Evolutionary conservation across 2,329 filamentous ascomycete genomes (phyloP), one percentile per base, ranked within the genome.

Genomic region (Nemania diffusa): DNA sequence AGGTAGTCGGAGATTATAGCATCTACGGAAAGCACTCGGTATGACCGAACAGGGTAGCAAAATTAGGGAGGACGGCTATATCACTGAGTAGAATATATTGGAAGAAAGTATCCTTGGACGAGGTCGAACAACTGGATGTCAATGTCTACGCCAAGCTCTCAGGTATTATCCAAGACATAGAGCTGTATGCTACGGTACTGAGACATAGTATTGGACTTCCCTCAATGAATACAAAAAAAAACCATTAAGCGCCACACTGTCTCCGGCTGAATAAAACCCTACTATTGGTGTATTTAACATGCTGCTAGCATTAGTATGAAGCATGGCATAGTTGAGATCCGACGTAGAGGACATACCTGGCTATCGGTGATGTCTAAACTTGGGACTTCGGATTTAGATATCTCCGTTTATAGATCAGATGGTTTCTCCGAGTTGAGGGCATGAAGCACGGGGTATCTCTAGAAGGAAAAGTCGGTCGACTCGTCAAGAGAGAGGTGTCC

Each of bases 391-490:
- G 15, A 13, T 24, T 26, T 22, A 9, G 13, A 0, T 9, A 56
- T 26, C 22, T 22, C 20, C 4, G 22, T n/a, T 7, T 48, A 22
- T 22, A 55, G 7, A 42, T 56, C 34, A 55, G 51, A n/a, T 26
- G 8, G 24, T n/a, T 29, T 55, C 22, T 9, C 37, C 29, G 20
- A 3, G 34, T 27, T 22, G 6, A 50, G 8, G 17, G 20, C 22
- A 37, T 3, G 20, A 29, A 44, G 15, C 15, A 58, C 8, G 17
- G 51, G 56, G 64, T 61, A 62, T 69, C 57, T 57, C 24, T 32
- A 24, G 27, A 27, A 55, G 9, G 27, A 37, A 44, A 11, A n/a
- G 27, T 34, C 15, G n/a, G 13, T 46, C 29, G 5, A 27, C 51
- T 52, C 27, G 24, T 29, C 24, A 56, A 29, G 37, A 42, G 37